Percentiles rank a stretch among this genome's conserved stretches.
Evolutionary conservation across 2,329 filamentous ascomycete species (phyloP).

Genomic region (Phoma sp.): DNA sequence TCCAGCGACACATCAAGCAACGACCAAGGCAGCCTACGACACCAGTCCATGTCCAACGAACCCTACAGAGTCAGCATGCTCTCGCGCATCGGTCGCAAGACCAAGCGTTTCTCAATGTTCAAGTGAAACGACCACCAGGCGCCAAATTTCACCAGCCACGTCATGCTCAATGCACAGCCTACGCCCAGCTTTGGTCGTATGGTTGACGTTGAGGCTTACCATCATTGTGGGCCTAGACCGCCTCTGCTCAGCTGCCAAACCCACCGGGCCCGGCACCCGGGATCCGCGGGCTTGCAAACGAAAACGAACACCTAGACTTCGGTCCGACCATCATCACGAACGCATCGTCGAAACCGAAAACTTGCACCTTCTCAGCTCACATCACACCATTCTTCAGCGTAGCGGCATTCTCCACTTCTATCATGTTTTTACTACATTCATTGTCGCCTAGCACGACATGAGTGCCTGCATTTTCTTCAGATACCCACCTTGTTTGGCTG

Average conservation of each 20-base stretch:
- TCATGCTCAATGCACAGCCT: slow-evolving; percentile 29
- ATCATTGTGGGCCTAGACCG: slow-evolving; percentile 30
- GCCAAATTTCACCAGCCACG: slow-evolving; percentile 16
- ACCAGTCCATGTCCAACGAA: slow-evolving; percentile 40
- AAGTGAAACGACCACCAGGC: slow-evolving; percentile 34
- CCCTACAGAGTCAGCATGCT: slow-evolving; percentile 42
- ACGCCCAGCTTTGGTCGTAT: slow-evolving; percentile 21
- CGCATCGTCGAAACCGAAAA: slow-evolving; percentile 7
- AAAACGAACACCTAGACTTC: slow-evolving; percentile 14
- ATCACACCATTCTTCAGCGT: slow-evolving; percentile 10
- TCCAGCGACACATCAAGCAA: slow-evolving; percentile 48
- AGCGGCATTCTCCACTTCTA: slow-evolving; percentile 28
- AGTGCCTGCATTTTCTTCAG: slow-evolving; percentile 23
- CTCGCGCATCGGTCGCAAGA: slow-evolving; percentile 45
- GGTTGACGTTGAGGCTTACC: slow-evolving; percentile 22
- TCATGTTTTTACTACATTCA: slow-evolving; percentile 22
- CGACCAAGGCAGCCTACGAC: slow-evolving; percentile 38
- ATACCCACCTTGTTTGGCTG: slow-evolving; percentile 35
- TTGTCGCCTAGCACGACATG: slow-evolving; percentile 18
- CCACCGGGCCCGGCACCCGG: slow-evolving; percentile 20
- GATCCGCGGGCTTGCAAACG: slow-evolving; percentile 13
- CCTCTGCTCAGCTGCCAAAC: slow-evolving; percentile 18
- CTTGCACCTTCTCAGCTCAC: slow-evolving; percentile 4
- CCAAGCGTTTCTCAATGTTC: slow-evolving; percentile 50
- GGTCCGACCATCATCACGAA: slow-evolving; percentile 18